phyloP scores from a whole-genome alignment of 108 stramenopile genomes.

The Skeletonema potamos region DNA sequence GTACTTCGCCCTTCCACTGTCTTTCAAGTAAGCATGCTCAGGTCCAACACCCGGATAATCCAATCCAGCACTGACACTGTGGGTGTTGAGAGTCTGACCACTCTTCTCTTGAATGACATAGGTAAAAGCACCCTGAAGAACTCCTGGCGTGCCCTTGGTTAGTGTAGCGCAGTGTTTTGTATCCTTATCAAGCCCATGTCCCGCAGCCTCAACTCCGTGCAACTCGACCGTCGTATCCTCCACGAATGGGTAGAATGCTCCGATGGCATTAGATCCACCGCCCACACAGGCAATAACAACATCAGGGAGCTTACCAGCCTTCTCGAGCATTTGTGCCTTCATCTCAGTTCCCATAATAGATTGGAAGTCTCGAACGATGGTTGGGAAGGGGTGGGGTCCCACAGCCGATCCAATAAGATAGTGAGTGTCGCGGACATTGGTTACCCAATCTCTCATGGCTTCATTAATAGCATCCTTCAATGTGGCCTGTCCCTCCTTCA shows the following conservation, averaged over 20 bases:
- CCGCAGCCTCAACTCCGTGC: constrained; percentile 95
- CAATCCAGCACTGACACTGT: constrained; percentile 93
- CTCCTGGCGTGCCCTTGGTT: constrained; percentile 89
- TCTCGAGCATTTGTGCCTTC: constrained; percentile 81
- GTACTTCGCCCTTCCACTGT: constrained; percentile 89
- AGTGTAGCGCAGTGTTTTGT: constrained; percentile 92
- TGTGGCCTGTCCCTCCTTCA: constrained; percentile 87
- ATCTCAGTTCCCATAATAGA: constrained; percentile 89
- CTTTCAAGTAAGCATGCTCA: constrained; percentile 94
- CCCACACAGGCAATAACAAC: constrained; percentile 96
- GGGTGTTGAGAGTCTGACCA: constrained; percentile 92
- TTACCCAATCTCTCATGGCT: constrained; percentile 98
- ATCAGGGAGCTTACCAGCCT: constrained; percentile 91
- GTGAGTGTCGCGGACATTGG: constrained; percentile 94
- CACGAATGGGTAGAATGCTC: constrained; percentile 92
- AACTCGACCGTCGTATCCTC: constrained; percentile 83
- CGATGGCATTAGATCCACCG: constrained; percentile 96
- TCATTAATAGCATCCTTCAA: constrained; percentile 99
- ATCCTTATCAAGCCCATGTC: constrained; percentile 79
- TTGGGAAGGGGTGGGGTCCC: constrained; percentile 97
- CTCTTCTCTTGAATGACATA: constrained; percentile 90
- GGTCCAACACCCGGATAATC: constrained; percentile 98
- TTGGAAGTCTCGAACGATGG: constrained; percentile 96
- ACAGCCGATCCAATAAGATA: constrained; percentile 97
- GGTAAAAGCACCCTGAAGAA: constrained; percentile 92